Base-by-base conservation (phyloP, 2,329 filamentous ascomycete species). In the Lasiodiplodia gonubiensis region DNA sequence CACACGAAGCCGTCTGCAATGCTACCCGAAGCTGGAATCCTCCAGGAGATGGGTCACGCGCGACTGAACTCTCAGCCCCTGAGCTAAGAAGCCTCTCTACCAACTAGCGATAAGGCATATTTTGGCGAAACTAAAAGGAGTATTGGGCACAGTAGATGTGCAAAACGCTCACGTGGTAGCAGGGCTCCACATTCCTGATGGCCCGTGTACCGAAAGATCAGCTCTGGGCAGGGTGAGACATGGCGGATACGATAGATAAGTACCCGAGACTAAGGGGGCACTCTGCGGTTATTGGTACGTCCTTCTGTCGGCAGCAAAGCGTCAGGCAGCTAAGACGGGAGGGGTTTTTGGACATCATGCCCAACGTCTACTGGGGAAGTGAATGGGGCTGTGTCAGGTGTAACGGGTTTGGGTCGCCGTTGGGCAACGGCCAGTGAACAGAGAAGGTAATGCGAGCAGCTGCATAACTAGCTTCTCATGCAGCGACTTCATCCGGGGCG, bases 381-480 rank as follows among this genome's bases (percentile, higher is more conserved):
- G 52, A 30, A 14, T 12, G 16, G 37, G 10, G 30, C 7, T 18
- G 18, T 21, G 18, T 46, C 7, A 21, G 18, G 8, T 46, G 42
- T 46, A 39, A 18, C n/a, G 8, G 53, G 53, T 12, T 57, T 57
- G 53, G 53, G 35, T 25, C 3, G 18, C 30, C 12, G 12, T 39
- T 57, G 53, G 53, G 30, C 49, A n/a, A 25, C 10, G 35, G 53
- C 25, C 39, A 33, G 33, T 12, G 21, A n/a, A 6, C 21, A n/a
- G 53, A 57, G 30, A 55, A n/a, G 10, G 23, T 39, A 14, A 25
- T 39, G 52, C 53, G 42, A n/a, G 42, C 42, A 21, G 33, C n/a
- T 57, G 53, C 53, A 57, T 39, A 14, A 25, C 39, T 39, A 57
- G 53, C 53, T 57, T 33, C 53, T 39, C 53, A 57, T 57, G n/a